Conservation (phyloP, 176 grass and related monocot species). For the Oryza nivara region DNA sequence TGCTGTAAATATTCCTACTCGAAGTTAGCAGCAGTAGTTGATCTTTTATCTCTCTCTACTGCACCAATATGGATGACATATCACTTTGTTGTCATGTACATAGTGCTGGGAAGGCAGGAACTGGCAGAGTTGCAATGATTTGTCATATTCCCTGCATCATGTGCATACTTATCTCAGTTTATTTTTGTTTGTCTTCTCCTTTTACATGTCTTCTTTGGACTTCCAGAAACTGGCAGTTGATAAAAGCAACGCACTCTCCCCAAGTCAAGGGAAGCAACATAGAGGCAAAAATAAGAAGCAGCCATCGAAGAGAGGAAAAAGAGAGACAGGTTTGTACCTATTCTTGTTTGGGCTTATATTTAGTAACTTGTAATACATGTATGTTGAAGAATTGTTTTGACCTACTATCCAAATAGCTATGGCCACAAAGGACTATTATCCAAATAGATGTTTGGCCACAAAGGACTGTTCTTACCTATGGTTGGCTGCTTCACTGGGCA, state of each 20-base stretch:
- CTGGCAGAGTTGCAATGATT: background rate
- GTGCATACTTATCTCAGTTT: conserved; percentile 10
- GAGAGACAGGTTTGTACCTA: conserved; percentile 54
- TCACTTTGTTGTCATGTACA: conserved; percentile 11
- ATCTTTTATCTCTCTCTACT: conserved; percentile 4
- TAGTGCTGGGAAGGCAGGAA: background rate
- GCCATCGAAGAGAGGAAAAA: conserved; percentile 42
- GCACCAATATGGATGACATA: conserved; percentile 1
- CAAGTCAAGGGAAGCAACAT: conserved; percentile 41
- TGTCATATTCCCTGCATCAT: conserved; percentile 1
- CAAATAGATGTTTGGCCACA: conserved; percentile 33
- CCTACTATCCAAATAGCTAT: conserved; percentile 20
- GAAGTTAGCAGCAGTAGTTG: background rate
- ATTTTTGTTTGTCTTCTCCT: conserved; percentile 8
- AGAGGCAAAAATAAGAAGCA: conserved; percentile 48
- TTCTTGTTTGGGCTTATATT: conserved; percentile 21
- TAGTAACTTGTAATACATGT: conserved; percentile 36
- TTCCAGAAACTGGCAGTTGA: conserved; percentile 43
- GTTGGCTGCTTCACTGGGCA: background rate
- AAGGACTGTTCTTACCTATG: conserved; percentile 20
- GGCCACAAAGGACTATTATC: conserved; percentile 20
- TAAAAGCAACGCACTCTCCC: conserved; percentile 35
- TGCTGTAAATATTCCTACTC: conserved; percentile 21
- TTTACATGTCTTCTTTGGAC: conserved; percentile 27
- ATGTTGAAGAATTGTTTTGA: background rate